Base-by-base conservation (phyloP, 2,329 filamentous ascomycete species). In the Colletotrichum viniferum region DNA sequence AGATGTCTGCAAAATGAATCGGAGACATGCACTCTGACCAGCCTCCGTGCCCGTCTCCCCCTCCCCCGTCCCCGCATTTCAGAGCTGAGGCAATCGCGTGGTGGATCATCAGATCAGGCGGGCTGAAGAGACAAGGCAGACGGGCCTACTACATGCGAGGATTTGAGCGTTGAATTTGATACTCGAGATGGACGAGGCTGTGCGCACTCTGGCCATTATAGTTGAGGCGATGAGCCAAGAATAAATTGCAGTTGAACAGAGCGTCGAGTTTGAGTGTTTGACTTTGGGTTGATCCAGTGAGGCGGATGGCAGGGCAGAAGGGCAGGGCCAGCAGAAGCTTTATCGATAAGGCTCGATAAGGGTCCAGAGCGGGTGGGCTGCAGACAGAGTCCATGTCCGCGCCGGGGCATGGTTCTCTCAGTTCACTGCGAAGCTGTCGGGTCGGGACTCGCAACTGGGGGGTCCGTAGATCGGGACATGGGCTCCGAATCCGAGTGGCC, bases 401-500 rank as follows among this genome's bases (percentile, higher is more conserved):
- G 24, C 52, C 71, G 30, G 68, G 60, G 30, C 64, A 69, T 36
- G 55, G 70, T 55, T 55, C n/a, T 12, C n/a, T 58, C 55, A 24
- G 21, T 28, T 38, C 21, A 43, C 28, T 62, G 32, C 36, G 28
- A 73, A 68, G 62, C 73, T 61, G 61, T 70, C 64, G 64, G 32
- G 55, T 56, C 48, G 48, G 52, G 52, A 66, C 28, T 30, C 58
- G 55, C 34, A 64, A 36, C 48, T 68, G 30, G 63, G 73, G 71
- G 73, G 69, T 32, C 73, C 70, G 70, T 30, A 73, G 73, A 76
- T 76, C 73, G 58, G 64, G 73, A 36, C 73, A 73, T 61, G 69
- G 66, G 34, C 48, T 58, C n/a, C 43, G 34, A 36, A 73, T 28
- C 56, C 73, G 70, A 64, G 63, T 69, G 73, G 69, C 69, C 43